Evolutionary conservation across 1,284 basidiomycete genomes (phyloP).

Genomic region (Tausonia pullulans): DNA sequence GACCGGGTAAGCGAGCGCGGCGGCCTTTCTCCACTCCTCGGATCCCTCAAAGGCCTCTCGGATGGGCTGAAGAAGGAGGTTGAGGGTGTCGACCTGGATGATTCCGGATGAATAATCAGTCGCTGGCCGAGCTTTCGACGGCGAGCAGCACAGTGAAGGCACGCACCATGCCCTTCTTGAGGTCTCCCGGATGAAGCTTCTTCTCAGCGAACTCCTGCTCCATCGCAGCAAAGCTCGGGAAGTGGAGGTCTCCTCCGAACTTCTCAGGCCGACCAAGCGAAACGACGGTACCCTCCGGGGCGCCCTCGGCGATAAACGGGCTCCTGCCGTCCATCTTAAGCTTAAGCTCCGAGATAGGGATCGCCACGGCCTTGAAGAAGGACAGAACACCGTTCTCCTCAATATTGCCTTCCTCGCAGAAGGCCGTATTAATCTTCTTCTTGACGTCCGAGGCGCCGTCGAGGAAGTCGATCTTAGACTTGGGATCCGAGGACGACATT

Average conservation of each 20-base stretch:
- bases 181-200: conserved; percentile 76
- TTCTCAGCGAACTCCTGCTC: conserved; percentile 66
- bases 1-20: conserved; percentile 64
- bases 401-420: conserved; percentile 88
- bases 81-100: conserved; percentile 50
- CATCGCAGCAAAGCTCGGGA: conserved; percentile 53
- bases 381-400: conserved; percentile 84
- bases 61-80: conserved; percentile 70
- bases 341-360: conserved; percentile 72
- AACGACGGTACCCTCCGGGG: conserved; percentile 75
- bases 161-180: conserved; percentile 62
- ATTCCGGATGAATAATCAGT: neutral
- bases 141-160: neutral
- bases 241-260: conserved; percentile 75
- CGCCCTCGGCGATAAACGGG: conserved; percentile 53
- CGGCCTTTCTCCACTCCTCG: conserved; percentile 69
- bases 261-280: conserved; percentile 64
- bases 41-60: conserved; percentile 61
- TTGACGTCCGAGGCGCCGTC: conserved; percentile 72
- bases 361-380: conserved; percentile 77
- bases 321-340: conserved; percentile 44
- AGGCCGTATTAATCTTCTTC: conserved; percentile 83
- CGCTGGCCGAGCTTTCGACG: neutral
- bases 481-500: conserved; percentile 97
- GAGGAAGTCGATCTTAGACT: conserved; percentile 96